Percentiles rank a stretch among this genome's conserved stretches.
Evolutionary conservation across 176 grass and related monocot genomes (phyloP).

Genomic region (Calamus simplicifolius): DNA sequence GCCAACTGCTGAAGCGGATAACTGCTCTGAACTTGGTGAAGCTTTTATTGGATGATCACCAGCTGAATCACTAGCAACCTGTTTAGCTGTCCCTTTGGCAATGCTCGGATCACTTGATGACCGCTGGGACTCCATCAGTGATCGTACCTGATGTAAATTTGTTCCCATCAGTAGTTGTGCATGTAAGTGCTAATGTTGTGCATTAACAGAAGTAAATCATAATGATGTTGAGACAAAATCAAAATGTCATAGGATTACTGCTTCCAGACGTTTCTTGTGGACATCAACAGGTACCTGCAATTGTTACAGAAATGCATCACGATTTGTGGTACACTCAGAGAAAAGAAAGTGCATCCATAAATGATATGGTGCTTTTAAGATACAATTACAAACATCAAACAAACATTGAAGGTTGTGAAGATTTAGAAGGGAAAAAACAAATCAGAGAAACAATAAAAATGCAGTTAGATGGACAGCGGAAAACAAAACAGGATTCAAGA

Average conservation of each 20-base stretch:
- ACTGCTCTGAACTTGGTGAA: slow-evolving; percentile 42
- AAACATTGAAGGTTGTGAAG: no score
- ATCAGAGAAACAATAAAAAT: no score
- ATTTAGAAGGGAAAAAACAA: no score
- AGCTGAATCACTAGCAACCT: slow-evolving; percentile 29
- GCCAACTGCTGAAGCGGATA: slow-evolving; percentile 23
- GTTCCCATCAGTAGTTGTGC: not conserved
- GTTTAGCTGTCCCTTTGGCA: slow-evolving; percentile 35
- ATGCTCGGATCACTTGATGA: slow-evolving; percentile 33
- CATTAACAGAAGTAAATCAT: not conserved
- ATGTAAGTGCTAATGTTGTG: no score
- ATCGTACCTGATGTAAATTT: slow-evolving; percentile 44
- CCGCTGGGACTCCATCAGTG: slow-evolving; percentile 40
- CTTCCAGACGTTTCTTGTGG: slow-evolving; percentile 14
- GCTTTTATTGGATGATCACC: slow-evolving; percentile 38
- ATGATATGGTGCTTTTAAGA: no score
- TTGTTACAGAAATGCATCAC: not conserved
- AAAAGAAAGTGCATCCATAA: no score
- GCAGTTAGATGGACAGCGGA: no score
- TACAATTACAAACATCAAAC: no score
- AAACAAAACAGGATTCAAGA: no score
- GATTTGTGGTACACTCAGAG: no score
- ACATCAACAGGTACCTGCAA: slow-evolving; percentile 16
- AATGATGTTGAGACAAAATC: not conserved
- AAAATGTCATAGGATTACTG: slow-evolving; percentile 2